Evolutionary conservation across 2,329 filamentous ascomycete species (phyloP).

Genomic region (Sphaerulina musiva): DNA sequence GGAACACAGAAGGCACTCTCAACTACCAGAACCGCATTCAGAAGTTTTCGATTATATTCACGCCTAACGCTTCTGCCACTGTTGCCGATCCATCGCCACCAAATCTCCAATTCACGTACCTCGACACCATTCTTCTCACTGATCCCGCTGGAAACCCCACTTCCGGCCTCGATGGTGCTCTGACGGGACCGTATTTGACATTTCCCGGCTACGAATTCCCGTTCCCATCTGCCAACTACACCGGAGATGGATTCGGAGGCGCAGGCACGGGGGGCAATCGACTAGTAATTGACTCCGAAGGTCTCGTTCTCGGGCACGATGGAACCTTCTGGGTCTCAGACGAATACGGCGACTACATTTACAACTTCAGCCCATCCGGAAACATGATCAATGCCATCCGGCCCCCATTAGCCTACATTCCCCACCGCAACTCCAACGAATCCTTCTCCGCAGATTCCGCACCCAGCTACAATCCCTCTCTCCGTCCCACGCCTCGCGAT

Average conservation of each 20-base stretch:
- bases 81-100: constrained; percentile 48
- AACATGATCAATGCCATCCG: constrained; percentile 57
- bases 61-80: constrained; percentile 47
- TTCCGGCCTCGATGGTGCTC: constrained; percentile 59
- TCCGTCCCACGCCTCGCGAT: constrained; percentile 48
- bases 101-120: constrained; percentile 57
- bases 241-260: constrained; percentile 62
- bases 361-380: constrained; percentile 55
- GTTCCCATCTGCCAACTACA: constrained; percentile 57
- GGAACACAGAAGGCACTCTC: constrained; percentile 65
- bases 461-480: constrained; percentile 51
- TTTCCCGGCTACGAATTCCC: constrained; percentile 52
- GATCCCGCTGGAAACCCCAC: constrained; percentile 56
- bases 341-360: constrained; percentile 60
- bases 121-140: constrained; percentile 58
- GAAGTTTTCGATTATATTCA: constrained; percentile 57
- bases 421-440: constrained; percentile 54
- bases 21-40: constrained; percentile 64
- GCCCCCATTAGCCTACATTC: constrained; percentile 59
- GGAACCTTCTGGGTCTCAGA: constrained; percentile 63
- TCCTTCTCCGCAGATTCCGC: constrained; percentile 60
- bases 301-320: constrained; percentile 54
- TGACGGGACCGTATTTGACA: constrained; percentile 44
- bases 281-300: constrained; percentile 60
- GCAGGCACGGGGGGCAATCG: constrained; percentile 53